Evolutionary conservation across 2,329 filamentous ascomycete genomes (phyloP), one percentile per base, ranked within the genome.

Genomic region (Podosphaera xanthii): DNA sequence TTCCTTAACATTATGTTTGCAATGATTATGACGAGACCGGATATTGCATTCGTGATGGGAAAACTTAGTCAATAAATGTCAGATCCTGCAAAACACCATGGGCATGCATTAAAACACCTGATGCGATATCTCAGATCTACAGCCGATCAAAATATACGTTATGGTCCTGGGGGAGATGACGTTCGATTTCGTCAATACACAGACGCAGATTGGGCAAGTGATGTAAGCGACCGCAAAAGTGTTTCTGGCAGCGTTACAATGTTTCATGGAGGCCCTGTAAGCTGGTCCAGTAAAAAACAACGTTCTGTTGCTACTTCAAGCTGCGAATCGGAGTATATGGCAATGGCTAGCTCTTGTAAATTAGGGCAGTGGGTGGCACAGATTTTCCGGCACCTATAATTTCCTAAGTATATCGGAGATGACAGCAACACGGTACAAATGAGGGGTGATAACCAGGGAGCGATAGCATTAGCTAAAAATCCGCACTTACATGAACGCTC

Each of bases 11-110:
- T n/a, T n/a, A n/a, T 59, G 49, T 59, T 36, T 38, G 58, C 58
- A 33, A 55, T 44, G 36, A 54, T 54, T 7, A 22, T 59, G 10
- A 59, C 49, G 31, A 59, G 46, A 38, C 58, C 58, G 9, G 58
- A 55, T 14, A 59, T 59, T 12, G 49, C 58, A 14, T 59, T 59
- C 33, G 42, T 44, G 7, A 22, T 46, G n/a, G 55, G 55, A 31
- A 57, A 57, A 33, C 55, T 57, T 12, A 57, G 38, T 44, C 55
- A 57, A 57, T 46, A 31, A 2, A 57, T 46, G 55, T 33, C 30
- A 12, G 49, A 52, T 14, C 22, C 49, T 3, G 49, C 22, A 52
- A 4, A 52, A 57, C 30, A 57, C 30, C 55, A 57, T 31, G 5
- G 38, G 33, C 30, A 57, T 46, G 55, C 55, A 4, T 38, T 57